A percentile compares a stretch with the other conserved stretches of the same genome.
Evolutionary conservation across 495 filamentous ascomycete genomes (phyloP).

Genomic region (Aspergillus cristatus): DNA sequence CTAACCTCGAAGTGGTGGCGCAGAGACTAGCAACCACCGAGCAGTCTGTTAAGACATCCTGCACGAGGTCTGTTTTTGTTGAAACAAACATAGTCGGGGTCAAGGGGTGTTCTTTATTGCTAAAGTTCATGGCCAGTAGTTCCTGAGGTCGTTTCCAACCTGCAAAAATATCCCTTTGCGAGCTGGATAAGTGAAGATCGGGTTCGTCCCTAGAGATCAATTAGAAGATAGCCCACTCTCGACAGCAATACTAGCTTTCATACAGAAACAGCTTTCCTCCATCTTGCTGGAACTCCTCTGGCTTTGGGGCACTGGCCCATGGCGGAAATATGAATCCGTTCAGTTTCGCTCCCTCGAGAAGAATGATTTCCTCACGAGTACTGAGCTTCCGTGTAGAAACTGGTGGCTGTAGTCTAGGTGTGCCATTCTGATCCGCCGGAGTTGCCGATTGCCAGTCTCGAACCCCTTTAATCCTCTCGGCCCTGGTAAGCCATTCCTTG

Average conservation of each 20-base stretch:
- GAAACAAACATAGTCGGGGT: conserved; percentile 44
- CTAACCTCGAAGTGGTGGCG: conserved; percentile 59
- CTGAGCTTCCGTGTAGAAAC: conserved; percentile 53
- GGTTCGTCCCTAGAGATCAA: conserved; percentile 51
- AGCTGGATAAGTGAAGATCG: conserved; percentile 58
- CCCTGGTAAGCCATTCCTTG: conserved; percentile 53
- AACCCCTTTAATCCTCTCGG: conserved; percentile 60
- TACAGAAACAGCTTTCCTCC: conserved; percentile 44
- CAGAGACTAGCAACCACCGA: conserved; percentile 95
- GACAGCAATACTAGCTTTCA: conserved; percentile 12
- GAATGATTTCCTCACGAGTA: conserved; percentile 66
- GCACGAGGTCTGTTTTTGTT: conserved; percentile 66
- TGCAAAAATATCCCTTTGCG: conserved; percentile 61
- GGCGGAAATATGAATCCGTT: conserved; percentile 75
- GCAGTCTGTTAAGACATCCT: conserved; percentile 91
- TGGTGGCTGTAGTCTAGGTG: conserved; percentile 18
- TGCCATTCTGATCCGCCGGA: conserved; percentile 10
- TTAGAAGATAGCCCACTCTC: conserved; percentile 16
- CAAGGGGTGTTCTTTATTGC: conserved; percentile 2
- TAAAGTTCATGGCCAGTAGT: conserved; percentile 20
- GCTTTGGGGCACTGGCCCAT: conserved; percentile 55
- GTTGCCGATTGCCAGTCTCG: conserved; percentile 25
- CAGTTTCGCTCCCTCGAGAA: conserved; percentile 67
- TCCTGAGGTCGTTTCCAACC: conserved; percentile 74
- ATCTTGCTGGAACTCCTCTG: conserved; percentile 41